phyloP scores from a whole-genome alignment of 352 stramenopile genomes.

The Sclerospora graminicola region DNA sequence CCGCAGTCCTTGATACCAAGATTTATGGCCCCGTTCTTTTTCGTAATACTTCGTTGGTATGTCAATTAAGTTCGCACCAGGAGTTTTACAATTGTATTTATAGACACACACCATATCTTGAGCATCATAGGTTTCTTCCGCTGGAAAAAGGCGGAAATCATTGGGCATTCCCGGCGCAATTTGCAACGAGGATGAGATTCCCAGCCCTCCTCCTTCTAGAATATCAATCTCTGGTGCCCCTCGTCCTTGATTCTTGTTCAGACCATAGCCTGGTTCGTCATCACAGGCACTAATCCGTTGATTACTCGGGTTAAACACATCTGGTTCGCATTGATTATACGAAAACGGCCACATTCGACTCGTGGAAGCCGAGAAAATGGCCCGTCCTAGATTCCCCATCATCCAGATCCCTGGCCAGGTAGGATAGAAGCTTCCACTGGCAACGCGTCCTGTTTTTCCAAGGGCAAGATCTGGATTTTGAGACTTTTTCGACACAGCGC shows the following conservation, averaged over 20 bases:
- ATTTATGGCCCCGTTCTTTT: slow-evolving; percentile 30
- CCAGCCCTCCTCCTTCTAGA: slow-evolving; percentile 77
- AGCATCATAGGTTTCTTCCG: slow-evolving; percentile 15
- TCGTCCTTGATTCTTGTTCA: slow-evolving; percentile 78
- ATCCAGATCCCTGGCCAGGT: slow-evolving; percentile 95
- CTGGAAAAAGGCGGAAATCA: slow-evolving; percentile 44
- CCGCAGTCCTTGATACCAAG: slow-evolving; percentile 46
- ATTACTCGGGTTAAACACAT: slow-evolving; percentile 41
- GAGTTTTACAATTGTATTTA: slow-evolving; percentile 35
- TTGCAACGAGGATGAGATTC: slow-evolving; percentile 85
- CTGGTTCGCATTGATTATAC: slow-evolving; percentile 86
- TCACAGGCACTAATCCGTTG: slow-evolving; percentile 88
- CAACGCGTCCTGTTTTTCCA: slow-evolving; percentile 48
- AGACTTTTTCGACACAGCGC: slow-evolving; percentile 39
- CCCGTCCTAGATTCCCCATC: slow-evolving; percentile 92
- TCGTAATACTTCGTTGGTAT: slow-evolving; percentile 31
- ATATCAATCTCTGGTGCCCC: slow-evolving; percentile 93
- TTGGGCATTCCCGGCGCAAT: slow-evolving; percentile 64
- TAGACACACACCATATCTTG: slow-evolving; percentile 33
- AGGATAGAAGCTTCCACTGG: slow-evolving; percentile 50
- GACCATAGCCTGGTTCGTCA: slow-evolving; percentile 77
- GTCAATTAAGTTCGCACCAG: slow-evolving; percentile 38
- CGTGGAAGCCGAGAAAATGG: slow-evolving; percentile 90
- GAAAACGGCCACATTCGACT: slow-evolving; percentile 95
- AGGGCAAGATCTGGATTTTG: slow-evolving; percentile 33